Evolutionary conservation across 2,329 filamentous ascomycete species (phyloP), one percentile per base, ranked within the genome.

Genomic region (Xylaria sp.): DNA sequence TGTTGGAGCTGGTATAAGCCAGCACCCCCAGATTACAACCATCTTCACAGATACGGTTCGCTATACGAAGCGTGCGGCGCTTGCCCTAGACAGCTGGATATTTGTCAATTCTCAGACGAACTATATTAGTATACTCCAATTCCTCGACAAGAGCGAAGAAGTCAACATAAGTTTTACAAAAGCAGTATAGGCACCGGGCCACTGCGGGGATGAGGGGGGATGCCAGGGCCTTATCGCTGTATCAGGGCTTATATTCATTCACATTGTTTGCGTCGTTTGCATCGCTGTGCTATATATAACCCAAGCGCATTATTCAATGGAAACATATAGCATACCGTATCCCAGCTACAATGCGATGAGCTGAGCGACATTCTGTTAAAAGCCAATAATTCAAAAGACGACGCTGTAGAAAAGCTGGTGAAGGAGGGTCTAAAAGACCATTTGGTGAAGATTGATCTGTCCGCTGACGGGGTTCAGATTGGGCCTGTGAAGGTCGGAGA

Each of bases 261-360:
- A 57, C 36, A 27, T 42, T 17, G 3, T 27, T 2, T 57, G 34
- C 4, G 54, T 57, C 19, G 54, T 27, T 19, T 42, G 7, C 3
- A 57, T 57, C n/a, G 17, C 30, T 9, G 24, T 2, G 4, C 36
- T 57, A 8, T 57, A 57, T n/a, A 19, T 42, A 1, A 42, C 34
- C 9, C 11, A 27, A 57, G 42, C 19, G 1, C 54, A 8, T 6
- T 57, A 42, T 42, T 57, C 54, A 17, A 24, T 8, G 36, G 54
- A 19, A 24, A 57, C 11, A 57, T 57, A 19, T 57, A 34, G 54
- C 54, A 57, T n/a, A 27, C 54, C 9, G 21, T 57, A 27, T 57
- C 54, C 8, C 54, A 57, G 11, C 11, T 57, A 24, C 53, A 55
- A 21, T 36, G 30, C 32, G 32, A 55, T 17, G 53, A 55, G 32